Evolutionary conservation across 768 basidiomycete species (phyloP).

Genomic region (Glaciozyma antarctica): DNA sequence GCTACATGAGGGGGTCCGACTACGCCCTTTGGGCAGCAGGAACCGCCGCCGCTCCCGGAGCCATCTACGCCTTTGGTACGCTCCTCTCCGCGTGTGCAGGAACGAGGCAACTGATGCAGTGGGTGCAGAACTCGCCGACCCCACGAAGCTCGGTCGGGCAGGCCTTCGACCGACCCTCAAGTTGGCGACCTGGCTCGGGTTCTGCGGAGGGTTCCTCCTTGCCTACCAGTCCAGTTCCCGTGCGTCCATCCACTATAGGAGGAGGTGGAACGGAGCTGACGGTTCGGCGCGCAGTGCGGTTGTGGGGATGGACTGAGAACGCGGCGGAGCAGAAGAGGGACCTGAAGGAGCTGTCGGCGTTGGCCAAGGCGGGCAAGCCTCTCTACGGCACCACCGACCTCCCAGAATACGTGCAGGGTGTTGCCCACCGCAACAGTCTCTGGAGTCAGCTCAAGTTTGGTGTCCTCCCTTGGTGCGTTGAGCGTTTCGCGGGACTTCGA

Average conservation of each 20-base stretch:
- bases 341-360: conserved; percentile 63
- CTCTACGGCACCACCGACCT: conserved; percentile 76
- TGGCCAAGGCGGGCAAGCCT: conserved; percentile 66
- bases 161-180: conserved; percentile 39
- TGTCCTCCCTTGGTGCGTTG: conserved; percentile 42
- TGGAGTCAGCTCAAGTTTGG: conserved; percentile 91
- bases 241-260: conserved; percentile 42
- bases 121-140: conserved; percentile 39
- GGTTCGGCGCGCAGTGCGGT: conserved; percentile 52
- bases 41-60: conserved; percentile 71
- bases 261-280: neutral
- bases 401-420: conserved; percentile 72
- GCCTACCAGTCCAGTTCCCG: conserved; percentile 85
- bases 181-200: conserved; percentile 60
- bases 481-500: conserved; percentile 21
- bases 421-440: conserved; percentile 76
- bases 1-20: conserved; percentile 81
- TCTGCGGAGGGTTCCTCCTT: conserved; percentile 79
- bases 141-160: conserved; percentile 41
- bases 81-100: conserved; percentile 15
- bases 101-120: neutral
- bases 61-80: conserved; percentile 73
- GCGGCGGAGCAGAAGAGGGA: conserved; percentile 65
- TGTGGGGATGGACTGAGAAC: conserved; percentile 93
- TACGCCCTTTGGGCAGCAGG: conserved; percentile 72